Base-by-base conservation (phyloP, 108 stramenopile genomes). In the Cyclotella choctawhatcheeana region DNA sequence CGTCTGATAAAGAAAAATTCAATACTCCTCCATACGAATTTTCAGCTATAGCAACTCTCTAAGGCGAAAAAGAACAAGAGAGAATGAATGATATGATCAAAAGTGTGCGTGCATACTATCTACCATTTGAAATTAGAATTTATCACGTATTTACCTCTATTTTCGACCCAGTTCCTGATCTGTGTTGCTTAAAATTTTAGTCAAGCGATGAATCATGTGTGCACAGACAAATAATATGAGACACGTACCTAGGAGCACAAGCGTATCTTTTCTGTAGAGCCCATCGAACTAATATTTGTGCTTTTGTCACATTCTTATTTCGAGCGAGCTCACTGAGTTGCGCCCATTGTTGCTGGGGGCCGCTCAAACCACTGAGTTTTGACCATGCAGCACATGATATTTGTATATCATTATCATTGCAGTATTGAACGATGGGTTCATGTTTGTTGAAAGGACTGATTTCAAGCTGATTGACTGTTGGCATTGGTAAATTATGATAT, bases 251-350 rank as follows among this genome's bases (percentile, higher is more conserved):
- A 0, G 92, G 92, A 20, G 86, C 85, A 65, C 88, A 89, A 0
- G 78, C 79, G 44, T 84, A 91, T 17, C 93, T 89, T 47, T 84
- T 88, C 74, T 91, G 90, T 17, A 89, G 34, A 10, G 90, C 73
- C 93, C 93, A 93, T 40, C 86, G 66, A 0, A 91, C 86, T 58
- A 93, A 64, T 0, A 93, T 59, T 69, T 93, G 93, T 13, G 89
- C 89, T 70, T 93, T 93, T 45, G 93, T 93, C 69, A 91, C 81
- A 20, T 81, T 82, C 35, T 84, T 87, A 0, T 24, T 47, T 35
- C 84, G 79, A 0, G 89, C 86, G 16, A 89, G 50, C 2, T 85
- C 81, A 21, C 77, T 67, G 21, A 88, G 22, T 14, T 88, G 61
- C 24, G 81, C 73, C 88, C 93, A 89, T 44, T 81, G 81, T 22